Evolutionary conservation across 768 basidiomycete species (phyloP).

Genomic region (Lentinus brumalis): DNA sequence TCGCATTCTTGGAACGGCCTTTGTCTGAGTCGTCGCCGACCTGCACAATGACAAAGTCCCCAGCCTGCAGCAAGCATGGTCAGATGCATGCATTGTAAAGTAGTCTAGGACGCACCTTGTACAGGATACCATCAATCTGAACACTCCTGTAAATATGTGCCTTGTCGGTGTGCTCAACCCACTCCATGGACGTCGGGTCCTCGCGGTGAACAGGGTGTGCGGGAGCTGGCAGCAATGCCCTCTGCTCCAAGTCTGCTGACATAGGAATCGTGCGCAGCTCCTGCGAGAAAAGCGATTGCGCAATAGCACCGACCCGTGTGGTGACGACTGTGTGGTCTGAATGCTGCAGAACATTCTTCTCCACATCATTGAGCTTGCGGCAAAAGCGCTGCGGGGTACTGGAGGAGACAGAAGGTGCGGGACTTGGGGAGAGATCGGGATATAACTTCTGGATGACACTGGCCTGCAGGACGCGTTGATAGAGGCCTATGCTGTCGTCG

Average conservation of each 20-base stretch:
- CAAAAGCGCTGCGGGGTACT: not conserved
- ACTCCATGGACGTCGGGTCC: conserved; percentile 37
- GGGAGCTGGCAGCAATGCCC: not conserved
- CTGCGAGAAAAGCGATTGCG: conserved; percentile 11
- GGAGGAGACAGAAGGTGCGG: not conserved
- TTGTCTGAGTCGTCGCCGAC: conserved; percentile 53
- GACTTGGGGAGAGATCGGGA: not conserved
- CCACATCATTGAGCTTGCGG: conserved; percentile 13
- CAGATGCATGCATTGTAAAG: not conserved
- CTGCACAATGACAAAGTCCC: conserved; percentile 65
- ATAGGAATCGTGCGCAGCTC: conserved; percentile 2
- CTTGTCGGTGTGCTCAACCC: conserved; percentile 31
- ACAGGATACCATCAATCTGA: conserved; percentile 56
- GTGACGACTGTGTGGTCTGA: conserved; percentile 35
- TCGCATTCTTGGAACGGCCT: conserved; percentile 43
- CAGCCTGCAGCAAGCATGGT: conserved; percentile 42
- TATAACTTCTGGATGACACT: not conserved
- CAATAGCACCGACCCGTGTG: conserved; percentile 13
- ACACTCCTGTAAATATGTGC: conserved; percentile 46
- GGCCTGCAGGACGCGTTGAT: not conserved
- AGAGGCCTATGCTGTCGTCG: not conserved
- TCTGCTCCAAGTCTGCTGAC: not conserved
- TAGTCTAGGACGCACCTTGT: conserved; percentile 43
- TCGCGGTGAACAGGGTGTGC: conserved; percentile 13
- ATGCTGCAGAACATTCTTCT: conserved; percentile 39